Evolutionary conservation across 1,284 basidiomycete genomes (phyloP).

Genomic region (Ganoderma resinaceum): DNA sequence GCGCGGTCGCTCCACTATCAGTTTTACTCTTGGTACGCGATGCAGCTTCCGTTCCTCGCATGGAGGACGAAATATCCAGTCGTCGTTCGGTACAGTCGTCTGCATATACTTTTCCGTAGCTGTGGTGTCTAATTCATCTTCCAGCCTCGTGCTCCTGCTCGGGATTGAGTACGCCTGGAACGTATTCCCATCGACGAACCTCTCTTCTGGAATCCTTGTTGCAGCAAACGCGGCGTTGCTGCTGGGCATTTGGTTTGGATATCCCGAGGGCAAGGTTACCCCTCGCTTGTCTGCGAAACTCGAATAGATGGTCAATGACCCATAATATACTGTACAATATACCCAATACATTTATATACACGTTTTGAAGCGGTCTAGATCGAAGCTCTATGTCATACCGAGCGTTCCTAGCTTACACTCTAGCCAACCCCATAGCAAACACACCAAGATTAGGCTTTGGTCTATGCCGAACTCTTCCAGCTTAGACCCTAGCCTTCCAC

Average conservation of each 20-base stretch:
- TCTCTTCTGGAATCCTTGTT: slow-evolving; percentile 74
- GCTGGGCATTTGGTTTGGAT: slow-evolving; percentile 69
- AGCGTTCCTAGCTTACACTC: neutral
- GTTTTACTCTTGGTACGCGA: slow-evolving; percentile 98
- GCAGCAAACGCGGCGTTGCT: slow-evolving; percentile 66
- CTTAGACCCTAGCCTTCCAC: slow-evolving; percentile 60
- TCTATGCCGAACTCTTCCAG: neutral
- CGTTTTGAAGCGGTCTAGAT: slow-evolving; percentile 1
- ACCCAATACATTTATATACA: neutral
- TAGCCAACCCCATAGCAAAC: neutral
- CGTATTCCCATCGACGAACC: slow-evolving; percentile 79
- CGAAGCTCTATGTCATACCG: neutral
- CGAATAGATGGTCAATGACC: slow-evolving; percentile 14
- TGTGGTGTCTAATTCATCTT: neutral
- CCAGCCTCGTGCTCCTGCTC: slow-evolving; percentile 66
- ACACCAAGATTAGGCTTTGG: neutral
- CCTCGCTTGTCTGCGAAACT: slow-evolving; percentile 4
- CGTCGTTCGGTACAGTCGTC: slow-evolving; percentile 62
- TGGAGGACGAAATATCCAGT: slow-evolving; percentile 77
- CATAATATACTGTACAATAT: slow-evolving; percentile 1
- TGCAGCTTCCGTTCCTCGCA: slow-evolving; percentile 88
- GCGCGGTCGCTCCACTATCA: slow-evolving; percentile 98
- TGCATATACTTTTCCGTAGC: slow-evolving; percentile 2
- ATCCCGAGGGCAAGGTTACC: slow-evolving; percentile 44
- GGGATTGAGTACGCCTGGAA: slow-evolving; percentile 90